Evolutionary conservation across 495 filamentous ascomycete genomes (phyloP), one percentile per base, ranked within the genome.

Genomic region (Coniosporium apollinis): DNA sequence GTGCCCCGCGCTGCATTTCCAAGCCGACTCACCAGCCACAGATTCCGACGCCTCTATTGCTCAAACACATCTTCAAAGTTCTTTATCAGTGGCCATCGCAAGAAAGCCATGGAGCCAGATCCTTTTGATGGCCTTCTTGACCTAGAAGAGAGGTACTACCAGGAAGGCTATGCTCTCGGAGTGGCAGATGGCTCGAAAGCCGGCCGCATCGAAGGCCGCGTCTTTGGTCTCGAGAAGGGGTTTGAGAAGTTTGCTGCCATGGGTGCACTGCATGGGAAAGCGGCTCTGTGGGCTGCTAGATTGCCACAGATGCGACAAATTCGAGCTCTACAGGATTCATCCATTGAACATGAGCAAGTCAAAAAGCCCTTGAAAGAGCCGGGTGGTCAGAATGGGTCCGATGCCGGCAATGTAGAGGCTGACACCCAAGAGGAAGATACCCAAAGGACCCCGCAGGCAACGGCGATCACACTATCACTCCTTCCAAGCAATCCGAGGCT

Each of bases 191-290:
- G 89, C 18, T 62, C 70, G n/a, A 62, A 67, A 45, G 74, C 82
- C 10, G 89, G 91, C 8, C 74, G 72, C 19, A 70, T 78, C 30
- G 89, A 99, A 67, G 91, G 91, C 25, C 79, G 81, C 22, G 64
- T 80, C 9, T 82, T 96, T 51, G 89, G 87, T 0, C 67, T 96
- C 3, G 79, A 91, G 48, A 91, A 89, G 45, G 89, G 86, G 1
- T 96, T 87, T 39, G 81, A 89, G 49, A 94, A 92, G 57, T 93
- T 82, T 46, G 44, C 74, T 10, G 74, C 80, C 38, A 67, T 84
- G 47, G 91, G 89, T 1, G 64, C 64, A 36, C 51, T 99, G 15
- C 79, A 86, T 46, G 85, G 89, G n/a, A 75, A 71, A 48, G 72
- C 79, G 3, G 55, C 76, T 1, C 69, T 96, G 25, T 96, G 86